phyloP scores from a whole-genome alignment of 179 eudicot genomes.

The Heliamphora pulchella region DNA sequence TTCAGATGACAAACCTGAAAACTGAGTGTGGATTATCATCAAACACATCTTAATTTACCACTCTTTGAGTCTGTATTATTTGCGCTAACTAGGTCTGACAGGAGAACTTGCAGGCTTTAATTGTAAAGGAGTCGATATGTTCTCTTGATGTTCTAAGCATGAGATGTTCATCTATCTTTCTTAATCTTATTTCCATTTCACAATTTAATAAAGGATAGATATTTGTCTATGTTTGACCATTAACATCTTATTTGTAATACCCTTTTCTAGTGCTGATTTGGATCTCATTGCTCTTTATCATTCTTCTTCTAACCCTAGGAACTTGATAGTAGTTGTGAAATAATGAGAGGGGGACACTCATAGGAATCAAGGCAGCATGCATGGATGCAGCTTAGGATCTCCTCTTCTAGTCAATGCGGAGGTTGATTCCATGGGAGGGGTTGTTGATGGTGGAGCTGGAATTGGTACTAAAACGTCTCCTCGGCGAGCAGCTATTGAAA shows the following conservation, averaged over 20 bases:
- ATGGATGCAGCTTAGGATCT: conserved; percentile 66
- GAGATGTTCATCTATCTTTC: not conserved
- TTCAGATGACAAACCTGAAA: not conserved
- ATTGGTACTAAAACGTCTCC: conserved; percentile 65
- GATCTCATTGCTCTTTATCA: conserved; percentile 8
- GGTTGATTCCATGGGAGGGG: conserved; percentile 98
- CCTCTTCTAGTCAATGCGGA: conserved; percentile 72
- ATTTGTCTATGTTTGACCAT: not conserved
- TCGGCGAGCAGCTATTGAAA: conserved; percentile 66
- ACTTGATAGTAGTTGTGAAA: conserved; percentile 18
- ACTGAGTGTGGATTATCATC: not conserved
- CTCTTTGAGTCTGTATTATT: not conserved
- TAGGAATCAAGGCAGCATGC: conserved; percentile 54
- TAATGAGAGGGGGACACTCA: conserved; percentile 45
- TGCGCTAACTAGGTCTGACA: no score
- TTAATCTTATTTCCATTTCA: not conserved
- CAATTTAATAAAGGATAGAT: not conserved
- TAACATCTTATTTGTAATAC: conserved; percentile 3
- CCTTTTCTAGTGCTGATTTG: not conserved
- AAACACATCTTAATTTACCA: not conserved
- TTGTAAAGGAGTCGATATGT: not conserved
- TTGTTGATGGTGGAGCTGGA: conserved; percentile 75
- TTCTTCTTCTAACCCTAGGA: conserved; percentile 14
- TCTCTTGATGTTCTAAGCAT: not conserved
- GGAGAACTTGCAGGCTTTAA: not conserved